Evolutionary conservation across 2,329 filamentous ascomycete species (phyloP), one percentile per base, ranked within the genome.

Genomic region (Botrytis elliptica): DNA sequence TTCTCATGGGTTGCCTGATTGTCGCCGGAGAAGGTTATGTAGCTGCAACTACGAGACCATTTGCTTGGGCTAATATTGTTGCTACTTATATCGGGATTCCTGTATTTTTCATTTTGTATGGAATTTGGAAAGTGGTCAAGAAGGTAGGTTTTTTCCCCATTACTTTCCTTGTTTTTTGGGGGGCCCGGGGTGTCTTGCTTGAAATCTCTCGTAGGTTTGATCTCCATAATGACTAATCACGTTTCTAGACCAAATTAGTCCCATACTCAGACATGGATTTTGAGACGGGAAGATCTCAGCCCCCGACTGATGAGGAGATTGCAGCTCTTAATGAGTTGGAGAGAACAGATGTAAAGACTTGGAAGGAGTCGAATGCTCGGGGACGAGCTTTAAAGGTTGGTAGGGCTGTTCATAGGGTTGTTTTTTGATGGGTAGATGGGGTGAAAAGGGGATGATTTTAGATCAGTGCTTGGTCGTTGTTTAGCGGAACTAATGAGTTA

Each of bases 71-170:
- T 6, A 69, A 69, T 9, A 69, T 69, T 36, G 49, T 69, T 20
- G 66, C 66, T 44, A n/a, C 57, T 12, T 69, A 69, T 38, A 69
- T 59, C 49, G 82, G 77, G 0, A 85, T 88, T 46, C 90, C 90
- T 74, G 77, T 88, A 5, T 90, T 90, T 76, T 81, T 91, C 29
- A 87, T 88, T 0, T 79, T 91, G 0, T 84, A 91, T 6, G 88
- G 90, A 78, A 88, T 88, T 10, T 91, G 88, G 88, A 86, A 69
- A 22, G 33, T 69, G 14, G 8, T 59, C 22, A 69, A 69, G 49
- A 69, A 69, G 40, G 66, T 59, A 59, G 9, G 40, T 65, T 46
- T 65, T 46, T 33, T 4, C 33, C 33, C 33, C 33, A 3, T n/a
- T 29, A 29, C 20, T 44, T 65, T 65, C 14, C 33, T 42, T 65